Evolutionary conservation across 1,139 yeast genomes (phyloP).

Genomic region (Entelexis paramagnoliae): DNA sequence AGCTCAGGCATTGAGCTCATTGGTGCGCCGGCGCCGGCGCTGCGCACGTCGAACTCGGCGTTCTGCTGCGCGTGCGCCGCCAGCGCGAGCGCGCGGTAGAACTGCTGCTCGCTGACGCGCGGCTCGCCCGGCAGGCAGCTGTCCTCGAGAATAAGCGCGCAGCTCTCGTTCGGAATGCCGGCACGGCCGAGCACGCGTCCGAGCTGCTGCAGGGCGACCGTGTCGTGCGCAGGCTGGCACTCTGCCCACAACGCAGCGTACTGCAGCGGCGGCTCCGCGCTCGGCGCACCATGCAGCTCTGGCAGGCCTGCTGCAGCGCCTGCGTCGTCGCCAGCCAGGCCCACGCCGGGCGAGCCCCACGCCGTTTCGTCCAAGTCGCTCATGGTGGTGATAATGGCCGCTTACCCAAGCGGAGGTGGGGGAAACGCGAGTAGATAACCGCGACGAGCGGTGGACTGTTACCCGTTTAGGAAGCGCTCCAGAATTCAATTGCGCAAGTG

Average conservation of each 20-base stretch:
- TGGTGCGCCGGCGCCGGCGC: neutral
- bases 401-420: neutral
- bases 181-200: constrained; percentile 18
- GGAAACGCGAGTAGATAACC: neutral
- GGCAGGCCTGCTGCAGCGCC: neutral
- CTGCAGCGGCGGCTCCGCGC: constrained; percentile 21
- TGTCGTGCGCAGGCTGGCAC: constrained; percentile 18
- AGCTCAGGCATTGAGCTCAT: neutral
- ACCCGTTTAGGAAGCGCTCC: no score
- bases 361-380: constrained; percentile 1
- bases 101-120: constrained; percentile 14
- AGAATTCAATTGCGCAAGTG: no score
- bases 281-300: neutral
- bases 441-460: no score
- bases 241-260: constrained; percentile 20
- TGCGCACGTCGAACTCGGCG: constrained; percentile 1
- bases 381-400: neutral
- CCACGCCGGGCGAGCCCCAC: neutral
- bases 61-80: constrained; percentile 15
- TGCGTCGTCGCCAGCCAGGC: neutral
- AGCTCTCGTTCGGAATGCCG: constrained; percentile 13
- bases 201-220: constrained; percentile 12
- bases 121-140: constrained; percentile 4
- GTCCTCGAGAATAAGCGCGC: constrained; percentile 17
- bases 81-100: constrained; percentile 21